Evolutionary conservation across 345 rosid genomes (phyloP), one percentile per base, ranked within the genome.

Genomic region (Gossypium longicalyx): DNA sequence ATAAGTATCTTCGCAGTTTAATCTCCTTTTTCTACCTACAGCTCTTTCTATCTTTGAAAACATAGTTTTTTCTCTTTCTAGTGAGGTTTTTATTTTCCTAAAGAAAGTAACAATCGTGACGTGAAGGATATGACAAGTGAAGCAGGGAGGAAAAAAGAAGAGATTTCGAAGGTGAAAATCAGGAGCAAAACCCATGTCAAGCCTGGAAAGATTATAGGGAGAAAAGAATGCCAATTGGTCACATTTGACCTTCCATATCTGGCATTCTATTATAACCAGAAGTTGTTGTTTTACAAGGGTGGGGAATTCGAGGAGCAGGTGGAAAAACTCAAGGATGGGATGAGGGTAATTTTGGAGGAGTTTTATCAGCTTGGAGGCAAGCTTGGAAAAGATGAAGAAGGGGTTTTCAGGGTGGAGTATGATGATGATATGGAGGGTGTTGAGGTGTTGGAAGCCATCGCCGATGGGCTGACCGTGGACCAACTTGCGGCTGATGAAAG

Each of bases 191-290:
- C 85, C 82, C 87, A 81, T 16, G 94, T 88, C 71, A 91, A 88
- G 78, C 98, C 99, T 10, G 62, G 54, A 68, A 87, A 85, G 66
- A 67, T 61, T 6, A 58, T 93, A 3, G 98, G 98, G 52, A 88
- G 83, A 77, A 86, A 74, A 61, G 93, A 93, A 19, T 89, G 88
- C 63, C 90, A 87, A 4, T 63, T 95, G 78, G 84, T 90, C 62
- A 95, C 98, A 0, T 95, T 93, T 74, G 99, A 95, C 79, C 96
- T 95, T 56, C 99, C 99, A 6, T 93, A 91, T 81, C 72, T 95
- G 11, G 93, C 87, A 10, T 89, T 93, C 73, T 88, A 86, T 77
- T 95, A 93, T 81, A 93, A 95, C 89, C 99, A 93, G 81, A 95
- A 95, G 89, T 77, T 95, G 79, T 53, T 95, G 43, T 74, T 93